These are phyloP conservation scores for Agaricus blazei DNA, from an alignment of 768 basidiomycete genomes.

Conservation along the genomic window DNA sequence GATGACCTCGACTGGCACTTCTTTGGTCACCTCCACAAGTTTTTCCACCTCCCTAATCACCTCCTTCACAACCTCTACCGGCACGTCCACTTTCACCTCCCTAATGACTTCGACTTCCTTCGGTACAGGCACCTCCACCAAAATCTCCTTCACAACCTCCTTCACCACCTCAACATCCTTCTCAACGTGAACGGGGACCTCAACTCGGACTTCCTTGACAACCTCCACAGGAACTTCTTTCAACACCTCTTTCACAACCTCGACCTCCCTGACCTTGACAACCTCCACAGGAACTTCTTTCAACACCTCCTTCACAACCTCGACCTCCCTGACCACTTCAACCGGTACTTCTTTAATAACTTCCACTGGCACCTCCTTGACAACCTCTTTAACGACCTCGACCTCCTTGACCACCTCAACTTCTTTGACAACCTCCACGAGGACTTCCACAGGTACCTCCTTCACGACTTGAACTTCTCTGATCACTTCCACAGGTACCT, in stretches of 20 bases:
- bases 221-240: constrained; percentile 9
- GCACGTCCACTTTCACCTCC: constrained; percentile 10
- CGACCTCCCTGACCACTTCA: constrained; percentile 1
- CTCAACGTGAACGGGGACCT: constrained; percentile 9
- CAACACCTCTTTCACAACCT: constrained; percentile 5
- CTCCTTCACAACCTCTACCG: constrained; percentile 3
- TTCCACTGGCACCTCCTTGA: constrained; percentile 2
- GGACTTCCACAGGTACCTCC: constrained; percentile 6
- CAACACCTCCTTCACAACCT: constrained; percentile 8
- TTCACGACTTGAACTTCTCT: constrained; percentile 5
- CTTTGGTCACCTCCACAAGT: constrained; percentile 8
- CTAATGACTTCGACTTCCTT: constrained; percentile 11
- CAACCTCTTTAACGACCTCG: constrained; percentile 7
- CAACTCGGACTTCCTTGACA: constrained; percentile 12
- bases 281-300: constrained; percentile 11
- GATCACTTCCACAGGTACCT: constrained; percentile 8
- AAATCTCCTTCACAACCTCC: background rate
- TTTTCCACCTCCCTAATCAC: background rate
- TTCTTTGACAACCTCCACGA: constrained; percentile 7
- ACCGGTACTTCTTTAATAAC: background rate
- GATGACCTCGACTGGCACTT: constrained; percentile 6
- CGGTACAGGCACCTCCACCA: constrained; percentile 1
- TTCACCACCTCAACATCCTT: constrained; percentile 7
- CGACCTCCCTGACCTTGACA: background rate
- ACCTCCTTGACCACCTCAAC: constrained; percentile 5